Conservation (phyloP, 768 basidiomycete genomes). For the Psilocybe cyanescens region DNA sequence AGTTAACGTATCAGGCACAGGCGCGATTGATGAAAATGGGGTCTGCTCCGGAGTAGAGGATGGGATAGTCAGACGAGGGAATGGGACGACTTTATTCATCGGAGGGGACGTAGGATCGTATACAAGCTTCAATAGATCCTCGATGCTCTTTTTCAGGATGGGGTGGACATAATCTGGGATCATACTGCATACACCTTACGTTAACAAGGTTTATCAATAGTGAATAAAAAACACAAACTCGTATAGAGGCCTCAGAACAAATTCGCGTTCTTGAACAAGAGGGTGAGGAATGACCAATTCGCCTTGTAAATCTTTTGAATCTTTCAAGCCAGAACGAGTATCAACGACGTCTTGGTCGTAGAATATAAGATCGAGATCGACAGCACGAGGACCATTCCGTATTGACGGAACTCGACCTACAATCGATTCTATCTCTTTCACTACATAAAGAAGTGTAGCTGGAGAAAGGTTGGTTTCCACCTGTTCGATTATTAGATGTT, state of each 20-base stretch:
- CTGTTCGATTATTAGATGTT: constrained; percentile 40
- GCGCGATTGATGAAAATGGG: constrained; percentile 24
- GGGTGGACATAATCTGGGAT: constrained; percentile 80
- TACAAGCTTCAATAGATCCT: constrained; percentile 47
- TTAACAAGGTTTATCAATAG: not conserved
- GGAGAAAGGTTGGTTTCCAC: constrained; percentile 76
- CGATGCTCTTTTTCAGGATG: constrained; percentile 45
- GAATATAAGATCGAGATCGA: constrained; percentile 88
- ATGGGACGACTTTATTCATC: constrained; percentile 78
- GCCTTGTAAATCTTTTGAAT: constrained; percentile 57
- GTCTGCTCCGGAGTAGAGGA: constrained; percentile 18
- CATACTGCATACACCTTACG: constrained; percentile 54
- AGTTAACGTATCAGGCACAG: constrained; percentile 50
- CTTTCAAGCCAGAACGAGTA: constrained; percentile 43
- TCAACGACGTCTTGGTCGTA: constrained; percentile 70
- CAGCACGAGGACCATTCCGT: constrained; percentile 84
- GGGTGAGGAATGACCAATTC: constrained; percentile 89
- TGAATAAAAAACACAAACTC: constrained; percentile 64
- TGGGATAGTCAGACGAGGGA: constrained; percentile 57
- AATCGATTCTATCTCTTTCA: constrained; percentile 73
- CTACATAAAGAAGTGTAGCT: constrained; percentile 52
- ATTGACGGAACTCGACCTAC: constrained; percentile 83
- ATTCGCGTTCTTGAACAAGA: constrained; percentile 82
- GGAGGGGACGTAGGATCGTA: constrained; percentile 37
- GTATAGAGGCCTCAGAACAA: constrained; percentile 84